These are phyloP conservation scores for Coemansia sp. DNA, from an alignment of 192 early-diverging fungal genomes.

Conservation along the genomic window DNA sequence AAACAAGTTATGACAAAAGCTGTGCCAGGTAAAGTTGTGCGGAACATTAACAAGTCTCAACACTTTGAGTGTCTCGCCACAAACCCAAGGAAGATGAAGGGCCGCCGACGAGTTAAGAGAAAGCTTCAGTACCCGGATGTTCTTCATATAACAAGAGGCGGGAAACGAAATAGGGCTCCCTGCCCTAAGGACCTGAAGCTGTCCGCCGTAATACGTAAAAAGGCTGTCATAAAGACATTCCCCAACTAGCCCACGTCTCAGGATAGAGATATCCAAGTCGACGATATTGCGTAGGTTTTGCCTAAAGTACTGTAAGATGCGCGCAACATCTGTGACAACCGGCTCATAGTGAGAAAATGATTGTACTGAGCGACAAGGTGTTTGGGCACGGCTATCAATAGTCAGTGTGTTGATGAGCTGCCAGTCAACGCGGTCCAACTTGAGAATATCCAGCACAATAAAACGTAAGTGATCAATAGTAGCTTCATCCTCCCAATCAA, in stretches of 20 bases:
- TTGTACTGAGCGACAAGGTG: too few species aligned
- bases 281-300: neutral
- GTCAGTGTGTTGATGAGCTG: neutral
- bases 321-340: neutral
- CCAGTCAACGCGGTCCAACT: neutral
- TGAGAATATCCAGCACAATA: neutral
- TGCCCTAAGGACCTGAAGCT: neutral
- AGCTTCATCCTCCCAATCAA: neutral
- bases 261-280: neutral
- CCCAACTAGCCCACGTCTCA: neutral
- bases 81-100: neutral
- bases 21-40: neutral
- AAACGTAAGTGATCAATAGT: neutral
- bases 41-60: neutral
- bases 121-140: neutral
- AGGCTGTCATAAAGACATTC: neutral
- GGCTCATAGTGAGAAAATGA: too few species aligned
- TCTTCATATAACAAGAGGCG: neutral
- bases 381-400: neutral
- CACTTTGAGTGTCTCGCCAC: neutral
- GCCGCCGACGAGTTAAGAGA: neutral
- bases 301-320: neutral
- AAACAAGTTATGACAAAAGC: neutral
- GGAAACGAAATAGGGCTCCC: neutral
- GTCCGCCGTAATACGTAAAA: neutral